These are phyloP conservation scores for Candida nonsorbophila DNA, from an alignment of 805 yeast genomes.

Conservation along the genomic window DNA sequence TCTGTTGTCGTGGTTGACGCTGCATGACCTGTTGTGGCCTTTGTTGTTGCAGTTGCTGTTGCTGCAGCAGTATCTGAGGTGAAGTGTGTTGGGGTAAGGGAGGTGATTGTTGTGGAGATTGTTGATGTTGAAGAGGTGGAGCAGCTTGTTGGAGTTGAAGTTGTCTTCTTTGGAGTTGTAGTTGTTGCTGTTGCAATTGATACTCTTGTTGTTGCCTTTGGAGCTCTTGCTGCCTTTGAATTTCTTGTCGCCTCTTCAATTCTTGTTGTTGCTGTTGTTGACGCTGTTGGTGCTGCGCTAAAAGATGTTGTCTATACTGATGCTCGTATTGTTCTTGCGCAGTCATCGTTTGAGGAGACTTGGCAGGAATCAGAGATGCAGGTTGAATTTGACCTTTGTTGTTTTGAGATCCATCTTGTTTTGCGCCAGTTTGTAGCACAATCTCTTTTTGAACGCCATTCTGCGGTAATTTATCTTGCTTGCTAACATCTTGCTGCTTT, in stretches of 20 bases:
- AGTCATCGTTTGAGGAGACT: too few species aligned
- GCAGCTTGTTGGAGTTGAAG: not conserved
- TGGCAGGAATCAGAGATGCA: too few species aligned
- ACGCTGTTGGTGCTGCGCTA: not conserved
- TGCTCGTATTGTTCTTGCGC: too few species aligned
- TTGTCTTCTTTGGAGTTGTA: not conserved
- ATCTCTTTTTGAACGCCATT: too few species aligned
- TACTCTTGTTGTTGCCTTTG: not conserved
- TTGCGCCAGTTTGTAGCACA: too few species aligned
- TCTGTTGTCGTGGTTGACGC: slow-evolving; percentile 2
- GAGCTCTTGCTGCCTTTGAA: not conserved
- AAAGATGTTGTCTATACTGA: too few species aligned
- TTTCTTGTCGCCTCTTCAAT: not conserved
- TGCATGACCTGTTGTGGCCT: too few species aligned
- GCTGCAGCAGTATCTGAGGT: slow-evolving; percentile 1
- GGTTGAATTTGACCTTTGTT: too few species aligned
- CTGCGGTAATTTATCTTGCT: too few species aligned
- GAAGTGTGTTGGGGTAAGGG: not conserved
- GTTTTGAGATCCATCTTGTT: too few species aligned
- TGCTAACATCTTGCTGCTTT: too few species aligned
- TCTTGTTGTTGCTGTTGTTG: not conserved
- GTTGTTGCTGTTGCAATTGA: not conserved
- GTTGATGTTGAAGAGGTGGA: not conserved
- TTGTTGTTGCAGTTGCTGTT: not conserved
- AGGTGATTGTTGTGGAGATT: not conserved